These are phyloP conservation scores for Fusarium tupiense DNA, from an alignment of 2,329 filamentous ascomycete genomes.

Conservation along the genomic window DNA sequence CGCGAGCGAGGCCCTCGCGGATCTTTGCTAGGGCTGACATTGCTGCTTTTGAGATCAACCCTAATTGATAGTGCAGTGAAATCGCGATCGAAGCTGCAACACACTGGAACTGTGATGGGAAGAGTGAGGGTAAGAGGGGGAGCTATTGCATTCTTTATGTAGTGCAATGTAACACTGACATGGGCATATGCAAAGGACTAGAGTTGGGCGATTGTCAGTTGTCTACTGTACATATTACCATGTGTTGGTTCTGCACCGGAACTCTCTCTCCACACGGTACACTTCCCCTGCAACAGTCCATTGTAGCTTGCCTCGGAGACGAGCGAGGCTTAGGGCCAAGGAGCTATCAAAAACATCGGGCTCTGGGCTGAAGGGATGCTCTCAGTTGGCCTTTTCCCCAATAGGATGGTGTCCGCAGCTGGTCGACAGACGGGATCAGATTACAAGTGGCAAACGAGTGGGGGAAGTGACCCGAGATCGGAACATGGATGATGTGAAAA, in stretches of 20 bases:
- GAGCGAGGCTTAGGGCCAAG: conserved; percentile 13
- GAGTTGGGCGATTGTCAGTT: neutral
- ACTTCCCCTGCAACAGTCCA: neutral
- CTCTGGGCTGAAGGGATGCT: conserved; percentile 8
- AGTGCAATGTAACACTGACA: conserved; percentile 20
- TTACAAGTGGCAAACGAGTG: conserved; percentile 29
- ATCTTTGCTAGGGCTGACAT: conserved; percentile 37
- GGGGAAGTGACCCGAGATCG: conserved; percentile 30
- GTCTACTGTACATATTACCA: neutral
- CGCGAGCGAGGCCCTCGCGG: conserved; percentile 14
- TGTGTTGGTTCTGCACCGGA: conserved; percentile 7
- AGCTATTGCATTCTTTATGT: conserved; percentile 22
- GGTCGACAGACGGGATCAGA: conserved; percentile 3
- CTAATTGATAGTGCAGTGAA: neutral
- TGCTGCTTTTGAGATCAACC: conserved; percentile 4
- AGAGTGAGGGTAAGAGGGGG: neutral
- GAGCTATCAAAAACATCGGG: neutral
- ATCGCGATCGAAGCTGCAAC: neutral
- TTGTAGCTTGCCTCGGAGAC: neutral
- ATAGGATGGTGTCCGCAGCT: conserved; percentile 15
- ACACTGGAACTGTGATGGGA: neutral
- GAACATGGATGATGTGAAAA: conserved; percentile 19
- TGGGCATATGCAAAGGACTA: neutral
- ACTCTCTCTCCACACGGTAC: neutral
- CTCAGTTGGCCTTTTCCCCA: conserved; percentile 16